Conservation (phyloP, 2,329 filamentous ascomycete species). For the Xylariaceae sp. region DNA sequence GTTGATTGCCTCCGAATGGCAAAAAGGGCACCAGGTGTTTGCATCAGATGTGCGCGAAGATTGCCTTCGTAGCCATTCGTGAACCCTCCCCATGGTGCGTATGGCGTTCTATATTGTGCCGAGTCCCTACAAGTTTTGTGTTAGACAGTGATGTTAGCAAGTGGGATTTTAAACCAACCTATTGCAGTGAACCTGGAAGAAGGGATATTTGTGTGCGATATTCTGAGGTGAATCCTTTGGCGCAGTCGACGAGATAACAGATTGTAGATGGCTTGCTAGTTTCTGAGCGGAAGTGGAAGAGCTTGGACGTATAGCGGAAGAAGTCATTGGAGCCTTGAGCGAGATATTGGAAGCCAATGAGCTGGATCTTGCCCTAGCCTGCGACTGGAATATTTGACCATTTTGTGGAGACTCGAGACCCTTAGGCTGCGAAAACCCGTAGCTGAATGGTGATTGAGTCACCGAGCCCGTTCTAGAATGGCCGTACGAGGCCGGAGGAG, state of each 20-base stretch:
- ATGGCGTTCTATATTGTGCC: slow-evolving; percentile 58
- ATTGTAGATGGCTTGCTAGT: slow-evolving; percentile 24
- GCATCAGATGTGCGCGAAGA: slow-evolving; percentile 44
- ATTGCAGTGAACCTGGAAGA: slow-evolving; percentile 60
- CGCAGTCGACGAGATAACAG: slow-evolving; percentile 18
- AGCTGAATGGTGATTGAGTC: slow-evolving; percentile 34
- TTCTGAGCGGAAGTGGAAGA: slow-evolving; percentile 35
- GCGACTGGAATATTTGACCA: slow-evolving; percentile 33
- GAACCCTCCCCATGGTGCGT: slow-evolving; percentile 55
- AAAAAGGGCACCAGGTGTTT: slow-evolving; percentile 39
- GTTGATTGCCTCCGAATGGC: slow-evolving; percentile 24
- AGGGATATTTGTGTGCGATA: slow-evolving; percentile 54
- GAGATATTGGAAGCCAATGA: slow-evolving; percentile 33
- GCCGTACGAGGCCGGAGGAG: slow-evolving; percentile 33
- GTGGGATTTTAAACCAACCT: slow-evolving; percentile 38
- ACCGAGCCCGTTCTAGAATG: slow-evolving; percentile 28
- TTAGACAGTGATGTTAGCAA: slow-evolving; percentile 18
- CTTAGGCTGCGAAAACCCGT: slow-evolving; percentile 33
- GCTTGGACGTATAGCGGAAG: slow-evolving; percentile 35
- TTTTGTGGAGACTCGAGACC: slow-evolving; percentile 35
- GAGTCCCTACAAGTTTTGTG: slow-evolving; percentile 41
- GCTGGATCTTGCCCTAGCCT: slow-evolving; percentile 32
- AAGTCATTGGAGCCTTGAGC: slow-evolving; percentile 35
- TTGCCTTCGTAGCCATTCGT: slow-evolving; percentile 61
- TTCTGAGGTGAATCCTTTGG: slow-evolving; percentile 28